These are phyloP conservation scores for Annona squamosa DNA, from an alignment of 164 flowering plant species.

Conservation along the genomic window DNA sequence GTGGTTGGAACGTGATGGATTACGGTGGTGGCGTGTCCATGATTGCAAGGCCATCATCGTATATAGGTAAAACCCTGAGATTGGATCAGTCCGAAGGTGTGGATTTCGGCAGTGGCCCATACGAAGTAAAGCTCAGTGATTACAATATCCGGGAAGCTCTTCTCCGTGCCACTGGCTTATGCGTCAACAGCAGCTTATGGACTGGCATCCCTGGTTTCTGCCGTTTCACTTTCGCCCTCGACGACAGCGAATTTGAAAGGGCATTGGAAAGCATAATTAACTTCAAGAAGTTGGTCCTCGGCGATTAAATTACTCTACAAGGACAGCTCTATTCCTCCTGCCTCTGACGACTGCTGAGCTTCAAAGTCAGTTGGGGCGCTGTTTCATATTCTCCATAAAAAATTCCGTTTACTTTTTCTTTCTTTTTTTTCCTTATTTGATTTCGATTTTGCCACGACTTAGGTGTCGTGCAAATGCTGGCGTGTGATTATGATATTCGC, in stretches of 20 bases:
- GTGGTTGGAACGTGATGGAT: constrained; percentile 82
- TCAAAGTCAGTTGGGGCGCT: too few relatives aligned
- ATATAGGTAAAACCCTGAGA: constrained; percentile 48
- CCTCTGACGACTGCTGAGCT: too few relatives aligned
- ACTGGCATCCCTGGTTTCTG: constrained; percentile 88
- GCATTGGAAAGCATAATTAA: constrained; percentile 64
- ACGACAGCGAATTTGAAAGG: constrained; percentile 57
- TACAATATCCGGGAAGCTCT: constrained; percentile 73
- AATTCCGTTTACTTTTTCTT: too few relatives aligned
- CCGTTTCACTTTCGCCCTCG: constrained; percentile 76
- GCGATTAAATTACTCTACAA: constrained; percentile 13
- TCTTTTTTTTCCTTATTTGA: background rate
- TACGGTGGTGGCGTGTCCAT: constrained; percentile 65
- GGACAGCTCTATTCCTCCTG: too few relatives aligned
- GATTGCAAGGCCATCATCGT: constrained; percentile 81
- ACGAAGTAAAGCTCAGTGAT: constrained; percentile 44
- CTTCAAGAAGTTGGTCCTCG: constrained; percentile 33
- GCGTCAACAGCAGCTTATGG: constrained; percentile 85
- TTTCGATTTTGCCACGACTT: constrained; percentile 7
- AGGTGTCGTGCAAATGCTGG: constrained; percentile 16
- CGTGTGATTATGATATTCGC: background rate
- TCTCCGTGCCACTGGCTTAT: constrained; percentile 62
- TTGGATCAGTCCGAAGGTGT: constrained; percentile 13
- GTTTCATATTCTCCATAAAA: too few relatives aligned
- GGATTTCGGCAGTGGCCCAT: constrained; percentile 1